Base-by-base conservation (phyloP, 306 rosid genomes). In the Acmispon strigosus region DNA sequence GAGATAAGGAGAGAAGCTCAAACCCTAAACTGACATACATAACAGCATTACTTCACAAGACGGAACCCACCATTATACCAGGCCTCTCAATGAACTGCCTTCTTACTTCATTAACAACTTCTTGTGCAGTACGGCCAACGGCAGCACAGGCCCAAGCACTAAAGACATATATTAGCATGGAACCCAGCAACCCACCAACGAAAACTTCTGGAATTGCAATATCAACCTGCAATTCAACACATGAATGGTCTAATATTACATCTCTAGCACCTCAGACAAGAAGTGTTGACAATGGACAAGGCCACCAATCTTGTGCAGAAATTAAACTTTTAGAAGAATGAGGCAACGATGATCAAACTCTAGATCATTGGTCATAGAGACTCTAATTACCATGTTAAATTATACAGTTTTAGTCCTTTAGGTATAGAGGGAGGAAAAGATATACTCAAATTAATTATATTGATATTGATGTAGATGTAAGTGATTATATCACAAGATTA, bases 111-210 rank as follows among this genome's bases (percentile, higher is more conserved):
- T 85, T 91, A 69, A 94, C 97, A 83, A 94, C 97, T 83, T 94
- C 99, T 79, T 94, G 97, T 34, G 99, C 97, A 82, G 99, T 94
- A 78, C 96, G 87, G 70, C 99, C 96, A 70, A 94, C 97, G 53
- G 99, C 97, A 68, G 99, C 70, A 73, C 99, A 94, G 16, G 97
- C 96, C 99, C 96, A 94, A 22, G 92, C 97, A 72, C 99, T 94
- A 80, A 94, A 94, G 36, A 94, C 84, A 82, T 43, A 94, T 77
- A 94, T 91, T 77, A 94, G 99, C 99, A 94, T 94, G 69, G 99
- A 92, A 61, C 99, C 99, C 81, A 94, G 76, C 82, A 94, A 81
- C 44, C 99, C 99, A 43, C 97, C 99, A 49, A 94, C 22, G 2
- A 94, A 91, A 66, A 94, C 91, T 86, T 94, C 97, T 7, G 99